phyloP scores from a whole-genome alignment of 192 early-diverging fungal species.

The Coemansia sp. region DNA sequence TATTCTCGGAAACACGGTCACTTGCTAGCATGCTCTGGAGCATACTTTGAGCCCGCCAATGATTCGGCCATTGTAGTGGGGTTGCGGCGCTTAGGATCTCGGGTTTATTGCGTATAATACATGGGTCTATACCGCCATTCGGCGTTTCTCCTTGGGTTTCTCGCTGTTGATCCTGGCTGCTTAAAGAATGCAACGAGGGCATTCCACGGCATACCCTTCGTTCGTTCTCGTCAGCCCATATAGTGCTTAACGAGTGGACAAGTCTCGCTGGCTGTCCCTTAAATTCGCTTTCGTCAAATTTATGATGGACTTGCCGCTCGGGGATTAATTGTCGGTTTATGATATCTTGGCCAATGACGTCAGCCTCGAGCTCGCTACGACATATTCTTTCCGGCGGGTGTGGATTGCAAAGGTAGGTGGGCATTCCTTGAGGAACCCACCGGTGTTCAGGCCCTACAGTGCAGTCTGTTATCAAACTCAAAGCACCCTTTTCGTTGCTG shows the following conservation, averaged over 20 bases:
- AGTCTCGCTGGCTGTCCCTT: slow-evolving; percentile 43
- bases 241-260: slow-evolving; percentile 61
- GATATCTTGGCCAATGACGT: slow-evolving; percentile 64
- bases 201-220: slow-evolving; percentile 44
- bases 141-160: neutral
- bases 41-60: slow-evolving; percentile 45
- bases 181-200: slow-evolving; percentile 12
- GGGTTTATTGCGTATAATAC: neutral
- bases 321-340: slow-evolving; percentile 60
- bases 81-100: neutral
- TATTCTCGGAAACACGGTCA: slow-evolving; percentile 1
- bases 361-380: slow-evolving; percentile 78
- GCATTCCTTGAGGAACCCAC: slow-evolving; percentile 38
- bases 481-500: too few species aligned
- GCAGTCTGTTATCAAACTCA: slow-evolving; percentile 10
- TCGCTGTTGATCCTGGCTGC: slow-evolving; percentile 7
- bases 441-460: slow-evolving; percentile 15
- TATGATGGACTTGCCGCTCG: slow-evolving; percentile 59
- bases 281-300: slow-evolving; percentile 33
- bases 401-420: slow-evolving; percentile 38
- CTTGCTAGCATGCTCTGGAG: slow-evolving; percentile 32
- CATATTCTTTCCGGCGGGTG: slow-evolving; percentile 56
- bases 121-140: neutral
- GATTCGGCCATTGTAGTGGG: slow-evolving; percentile 36
- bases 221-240: slow-evolving; percentile 68